Percentiles rank a stretch among this genome's conserved stretches.
These are phyloP conservation scores for Neofusicoccum parvum DNA, from an alignment of 2,329 filamentous ascomycete species.

Conservation along the genomic window DNA sequence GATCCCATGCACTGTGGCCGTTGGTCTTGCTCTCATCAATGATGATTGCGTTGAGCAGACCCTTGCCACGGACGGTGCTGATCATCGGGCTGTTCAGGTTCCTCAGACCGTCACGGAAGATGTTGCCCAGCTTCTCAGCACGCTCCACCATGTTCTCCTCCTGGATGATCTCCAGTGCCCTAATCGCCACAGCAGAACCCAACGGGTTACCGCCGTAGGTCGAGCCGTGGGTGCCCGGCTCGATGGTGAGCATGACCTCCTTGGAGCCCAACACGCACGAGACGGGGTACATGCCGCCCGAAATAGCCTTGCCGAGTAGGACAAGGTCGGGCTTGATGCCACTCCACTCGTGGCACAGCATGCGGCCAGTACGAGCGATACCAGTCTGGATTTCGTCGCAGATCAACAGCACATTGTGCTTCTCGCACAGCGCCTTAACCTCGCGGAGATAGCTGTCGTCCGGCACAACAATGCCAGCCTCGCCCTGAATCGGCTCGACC, in stretches of 20 bases:
- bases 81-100: slow-evolving; percentile 81
- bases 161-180: slow-evolving; percentile 88
- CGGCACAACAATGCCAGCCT: slow-evolving; percentile 94
- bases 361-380: slow-evolving; percentile 89
- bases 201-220: slow-evolving; percentile 99
- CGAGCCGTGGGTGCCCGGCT: slow-evolving; percentile 94
- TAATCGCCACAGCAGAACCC: slow-evolving; percentile 92
- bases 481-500: slow-evolving; percentile 95
- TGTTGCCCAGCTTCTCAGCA: slow-evolving; percentile 76
- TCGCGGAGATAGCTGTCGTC: slow-evolving; percentile 83
- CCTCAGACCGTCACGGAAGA: slow-evolving; percentile 78
- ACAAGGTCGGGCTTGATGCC: slow-evolving; percentile 95
- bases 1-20: slow-evolving; percentile 90
- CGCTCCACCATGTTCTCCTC: slow-evolving; percentile 86
- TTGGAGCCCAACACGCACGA: slow-evolving; percentile 85
- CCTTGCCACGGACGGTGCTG: slow-evolving; percentile 83
- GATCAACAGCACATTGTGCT: slow-evolving; percentile 94
- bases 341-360: slow-evolving; percentile 93
- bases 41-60: slow-evolving; percentile 90
- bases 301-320: slow-evolving; percentile 95
- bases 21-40: slow-evolving; percentile 87
- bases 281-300: slow-evolving; percentile 98
- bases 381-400: slow-evolving; percentile 99
- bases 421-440: slow-evolving; percentile 83
- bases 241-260: slow-evolving; percentile 93